Evolutionary conservation across 345 rosid species (phyloP).

Genomic region (Theobroma cacao): DNA sequence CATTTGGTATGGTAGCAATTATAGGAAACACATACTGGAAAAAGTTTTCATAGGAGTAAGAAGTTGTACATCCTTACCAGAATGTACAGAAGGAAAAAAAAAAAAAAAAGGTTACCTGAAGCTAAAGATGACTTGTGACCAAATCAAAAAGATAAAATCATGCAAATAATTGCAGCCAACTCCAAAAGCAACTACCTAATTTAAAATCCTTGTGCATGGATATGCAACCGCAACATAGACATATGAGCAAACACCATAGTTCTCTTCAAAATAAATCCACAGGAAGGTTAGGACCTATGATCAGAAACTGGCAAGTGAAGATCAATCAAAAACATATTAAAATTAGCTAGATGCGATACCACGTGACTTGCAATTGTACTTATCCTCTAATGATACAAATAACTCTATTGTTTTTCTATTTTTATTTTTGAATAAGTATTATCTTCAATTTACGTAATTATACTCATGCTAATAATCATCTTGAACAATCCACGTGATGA

Average conservation of each 20-base stretch:
- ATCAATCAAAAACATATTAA: neutral
- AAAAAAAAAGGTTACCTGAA: neutral
- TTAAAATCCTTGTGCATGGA: neutral
- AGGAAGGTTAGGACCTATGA: too few relatives aligned
- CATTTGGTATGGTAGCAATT: neutral
- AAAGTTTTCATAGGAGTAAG: neutral
- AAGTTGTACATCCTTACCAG: neutral
- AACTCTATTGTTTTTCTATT: too few relatives aligned
- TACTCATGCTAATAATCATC: neutral
- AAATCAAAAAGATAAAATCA: neutral
- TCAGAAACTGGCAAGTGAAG: neutral
- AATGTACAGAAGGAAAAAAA: neutral
- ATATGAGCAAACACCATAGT: neutral
- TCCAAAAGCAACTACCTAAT: neutral
- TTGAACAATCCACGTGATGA: neutral
- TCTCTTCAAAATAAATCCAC: neutral
- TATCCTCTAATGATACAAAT: neutral
- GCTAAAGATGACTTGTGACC: neutral
- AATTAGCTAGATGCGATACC: neutral
- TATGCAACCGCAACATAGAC: neutral
- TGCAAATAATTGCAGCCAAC: neutral
- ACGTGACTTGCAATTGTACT: neutral
- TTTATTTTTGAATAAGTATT: neutral
- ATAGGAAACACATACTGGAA: neutral
- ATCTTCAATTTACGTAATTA: neutral